phyloP scores from a whole-genome alignment of 441 rosid species.

The Jatropha podagrica region DNA sequence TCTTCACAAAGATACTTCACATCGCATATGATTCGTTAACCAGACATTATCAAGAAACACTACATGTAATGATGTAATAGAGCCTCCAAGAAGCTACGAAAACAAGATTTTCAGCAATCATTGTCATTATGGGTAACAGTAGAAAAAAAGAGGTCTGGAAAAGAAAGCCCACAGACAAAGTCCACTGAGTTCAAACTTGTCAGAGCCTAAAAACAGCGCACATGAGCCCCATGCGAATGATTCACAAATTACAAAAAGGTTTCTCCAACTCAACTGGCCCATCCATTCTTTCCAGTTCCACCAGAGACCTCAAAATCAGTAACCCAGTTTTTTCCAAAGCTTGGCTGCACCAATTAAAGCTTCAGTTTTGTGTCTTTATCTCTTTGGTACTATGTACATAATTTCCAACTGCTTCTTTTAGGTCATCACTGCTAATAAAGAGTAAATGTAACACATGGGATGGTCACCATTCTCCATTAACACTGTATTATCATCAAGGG shows the following conservation, averaged over 20 bases:
- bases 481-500: conserved; percentile 20
- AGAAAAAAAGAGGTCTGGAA: conserved; percentile 2
- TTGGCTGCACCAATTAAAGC: conserved; percentile 10
- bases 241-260: conserved; percentile 14
- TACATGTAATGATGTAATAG: not conserved
- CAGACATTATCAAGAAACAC: not conserved
- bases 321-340: conserved; percentile 19
- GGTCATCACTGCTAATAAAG: conserved; percentile 19
- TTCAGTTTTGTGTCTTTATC: conserved; percentile 18
- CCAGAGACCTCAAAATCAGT: conserved; percentile 6
- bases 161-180: conserved; percentile 13
- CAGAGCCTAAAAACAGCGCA: conserved; percentile 23
- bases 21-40: not conserved
- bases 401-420: conserved; percentile 16
- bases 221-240: conserved; percentile 20
- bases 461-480: conserved; percentile 22
- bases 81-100: not conserved
- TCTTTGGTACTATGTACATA: conserved; percentile 23
- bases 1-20: not conserved
- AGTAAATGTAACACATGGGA: conserved; percentile 30
- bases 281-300: conserved; percentile 8
- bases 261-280: conserved; percentile 23
- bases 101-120: conserved; percentile 4
- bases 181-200: conserved; percentile 6
- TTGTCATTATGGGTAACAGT: conserved; percentile 9